Evolutionary conservation across 257 asterid species (phyloP).

Genomic region (Salvia splendens): DNA sequence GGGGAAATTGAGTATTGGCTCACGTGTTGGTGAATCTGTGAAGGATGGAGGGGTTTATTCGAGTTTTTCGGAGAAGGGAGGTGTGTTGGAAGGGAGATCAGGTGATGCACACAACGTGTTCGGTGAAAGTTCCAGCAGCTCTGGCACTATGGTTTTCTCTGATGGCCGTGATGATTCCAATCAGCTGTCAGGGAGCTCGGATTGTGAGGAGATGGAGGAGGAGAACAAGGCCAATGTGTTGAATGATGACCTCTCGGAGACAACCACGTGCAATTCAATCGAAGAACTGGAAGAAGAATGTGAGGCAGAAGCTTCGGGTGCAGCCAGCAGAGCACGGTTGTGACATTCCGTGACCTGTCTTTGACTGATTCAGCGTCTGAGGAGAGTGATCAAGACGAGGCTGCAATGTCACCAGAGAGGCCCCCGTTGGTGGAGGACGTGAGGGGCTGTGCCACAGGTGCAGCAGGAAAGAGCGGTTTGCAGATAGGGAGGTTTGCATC

Average conservation of each 20-base stretch:
- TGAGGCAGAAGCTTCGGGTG: slow-evolving; percentile 39
- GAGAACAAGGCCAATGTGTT: slow-evolving; percentile 35
- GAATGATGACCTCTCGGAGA: slow-evolving; percentile 7
- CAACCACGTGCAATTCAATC: slow-evolving; percentile 30
- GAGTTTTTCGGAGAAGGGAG: slow-evolving; percentile 22
- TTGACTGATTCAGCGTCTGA: slow-evolving; percentile 36
- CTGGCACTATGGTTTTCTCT: slow-evolving; percentile 70
- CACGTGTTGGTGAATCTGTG: slow-evolving; percentile 7
- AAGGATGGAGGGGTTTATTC: slow-evolving; percentile 30
- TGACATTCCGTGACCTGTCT: slow-evolving; percentile 48
- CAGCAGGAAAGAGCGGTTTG: slow-evolving; percentile 49
- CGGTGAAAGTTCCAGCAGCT: slow-evolving; percentile 60
- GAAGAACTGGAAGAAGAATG: slow-evolving; percentile 37
- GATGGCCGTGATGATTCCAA: slow-evolving; percentile 43
- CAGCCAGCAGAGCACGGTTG: slow-evolving; percentile 43
- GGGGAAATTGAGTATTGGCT: slow-evolving; percentile 3
- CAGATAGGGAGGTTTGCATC: slow-evolving; percentile 69
- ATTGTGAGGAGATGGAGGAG: slow-evolving; percentile 52
- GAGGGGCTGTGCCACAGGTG: slow-evolving; percentile 68
- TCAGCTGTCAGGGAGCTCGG: slow-evolving; percentile 58
- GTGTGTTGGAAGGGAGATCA: slow-evolving; percentile 26
- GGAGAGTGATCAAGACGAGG: slow-evolving; percentile 41
- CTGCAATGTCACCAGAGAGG: slow-evolving; percentile 33
- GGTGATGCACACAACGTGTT: slow-evolving; percentile 32
- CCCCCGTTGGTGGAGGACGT: slow-evolving; percentile 43